These are phyloP conservation scores for Diplodia scrobiculata DNA, from an alignment of 2,329 filamentous ascomycete genomes.

Conservation along the genomic window DNA sequence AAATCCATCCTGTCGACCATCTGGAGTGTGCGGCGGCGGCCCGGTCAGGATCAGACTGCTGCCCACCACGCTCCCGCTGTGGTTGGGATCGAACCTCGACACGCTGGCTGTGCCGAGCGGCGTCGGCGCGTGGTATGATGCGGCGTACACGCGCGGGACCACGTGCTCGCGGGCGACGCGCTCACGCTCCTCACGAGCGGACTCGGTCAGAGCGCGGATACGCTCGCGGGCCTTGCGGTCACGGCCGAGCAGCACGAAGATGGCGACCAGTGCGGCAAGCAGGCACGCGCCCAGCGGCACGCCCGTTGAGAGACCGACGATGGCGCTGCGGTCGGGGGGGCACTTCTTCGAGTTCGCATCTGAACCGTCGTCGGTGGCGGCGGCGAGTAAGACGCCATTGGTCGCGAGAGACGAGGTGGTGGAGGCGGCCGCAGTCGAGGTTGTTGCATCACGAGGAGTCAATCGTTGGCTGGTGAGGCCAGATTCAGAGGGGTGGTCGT, in stretches of 20 bases:
- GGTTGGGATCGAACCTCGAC: not conserved
- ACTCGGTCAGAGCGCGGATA: conserved; percentile 14
- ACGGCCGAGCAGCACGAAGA: conserved; percentile 18
- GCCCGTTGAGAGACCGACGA: conserved; percentile 20
- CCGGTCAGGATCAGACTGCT: not conserved
- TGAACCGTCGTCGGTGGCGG: not conserved
- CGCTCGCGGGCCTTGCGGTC: conserved; percentile 24
- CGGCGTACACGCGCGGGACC: conserved; percentile 12
- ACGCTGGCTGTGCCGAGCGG: not conserved
- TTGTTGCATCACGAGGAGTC: not conserved
- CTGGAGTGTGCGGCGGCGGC: conserved; percentile 8
- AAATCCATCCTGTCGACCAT: not conserved
- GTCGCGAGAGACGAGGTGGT: conserved; percentile 3
- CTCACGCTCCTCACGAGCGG: conserved; percentile 20
- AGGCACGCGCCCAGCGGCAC: conserved; percentile 24
- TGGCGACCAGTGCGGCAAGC: conserved; percentile 16
- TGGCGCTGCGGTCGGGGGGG: conserved; percentile 14
- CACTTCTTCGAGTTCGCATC: not conserved
- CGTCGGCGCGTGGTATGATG: not conserved
- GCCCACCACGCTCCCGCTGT: not conserved
- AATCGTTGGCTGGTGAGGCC: not conserved
- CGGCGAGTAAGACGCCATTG: conserved; percentile 1
- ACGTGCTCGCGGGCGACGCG: conserved; percentile 20
- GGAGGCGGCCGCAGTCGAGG: not conserved
- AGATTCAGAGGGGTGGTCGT: not conserved